Conservation (phyloP, 1,284 basidiomycete species). For the Irpex lacteus region DNA sequence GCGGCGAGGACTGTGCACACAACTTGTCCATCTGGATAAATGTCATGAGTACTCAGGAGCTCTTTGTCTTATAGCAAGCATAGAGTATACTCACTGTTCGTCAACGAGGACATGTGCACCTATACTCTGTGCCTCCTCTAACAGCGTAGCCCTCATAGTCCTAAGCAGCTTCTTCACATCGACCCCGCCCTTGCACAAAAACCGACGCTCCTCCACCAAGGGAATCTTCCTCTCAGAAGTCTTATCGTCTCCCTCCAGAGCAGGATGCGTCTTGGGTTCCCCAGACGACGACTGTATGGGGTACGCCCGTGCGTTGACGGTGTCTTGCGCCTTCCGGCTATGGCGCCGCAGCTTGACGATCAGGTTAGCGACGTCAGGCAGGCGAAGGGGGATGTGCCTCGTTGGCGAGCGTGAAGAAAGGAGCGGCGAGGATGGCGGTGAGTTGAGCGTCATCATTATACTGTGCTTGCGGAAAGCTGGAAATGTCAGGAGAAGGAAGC, state of each 20-base stretch:
- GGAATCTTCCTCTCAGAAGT: constrained; percentile 37
- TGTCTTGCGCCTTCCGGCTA: constrained; percentile 18
- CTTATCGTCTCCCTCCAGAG: constrained; percentile 32
- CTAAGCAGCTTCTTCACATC: constrained; percentile 56
- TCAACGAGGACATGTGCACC: constrained; percentile 65
- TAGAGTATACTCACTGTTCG: constrained; percentile 52
- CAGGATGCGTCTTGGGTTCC: constrained; percentile 49
- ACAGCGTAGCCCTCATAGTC: constrained; percentile 47
- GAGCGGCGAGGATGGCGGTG: constrained; percentile 28
- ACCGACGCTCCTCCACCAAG: constrained; percentile 48
- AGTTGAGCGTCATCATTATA: constrained; percentile 8
- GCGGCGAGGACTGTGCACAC: constrained; percentile 47
- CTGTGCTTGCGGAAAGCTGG: not conserved
- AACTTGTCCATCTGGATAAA: constrained; percentile 56
- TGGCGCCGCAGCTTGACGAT: constrained; percentile 48
- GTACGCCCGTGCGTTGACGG: not conserved
- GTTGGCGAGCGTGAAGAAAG: constrained; percentile 24
- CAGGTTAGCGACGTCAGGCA: constrained; percentile 46
- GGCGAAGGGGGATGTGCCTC: constrained; percentile 27
- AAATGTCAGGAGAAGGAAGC: not conserved
- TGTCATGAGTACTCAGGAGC: not conserved
- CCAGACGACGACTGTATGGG: constrained; percentile 40
- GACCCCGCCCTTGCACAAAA: constrained; percentile 61
- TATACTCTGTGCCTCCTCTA: constrained; percentile 48
- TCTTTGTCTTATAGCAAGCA: not conserved